Percentiles rank a stretch among this genome's conserved stretches.
Conservation (phyloP, 148 eudicot species). For the Vaccinium myrtillus region DNA sequence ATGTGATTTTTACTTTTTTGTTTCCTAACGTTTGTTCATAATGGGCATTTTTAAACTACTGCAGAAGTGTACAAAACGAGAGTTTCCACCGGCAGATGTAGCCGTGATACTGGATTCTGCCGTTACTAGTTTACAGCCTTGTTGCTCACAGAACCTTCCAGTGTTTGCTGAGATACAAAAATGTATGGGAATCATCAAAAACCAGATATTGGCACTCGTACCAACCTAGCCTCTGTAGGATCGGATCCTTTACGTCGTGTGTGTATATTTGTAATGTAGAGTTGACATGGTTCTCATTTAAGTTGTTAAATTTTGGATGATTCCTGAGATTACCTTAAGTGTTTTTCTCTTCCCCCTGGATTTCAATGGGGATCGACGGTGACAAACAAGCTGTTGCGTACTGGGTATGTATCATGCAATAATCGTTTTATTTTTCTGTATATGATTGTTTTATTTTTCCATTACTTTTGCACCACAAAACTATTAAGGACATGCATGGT, state of each 20-base stretch:
- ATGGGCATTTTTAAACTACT: constrained; percentile 8
- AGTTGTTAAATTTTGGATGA: constrained; percentile 16
- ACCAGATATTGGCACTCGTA: constrained; percentile 85
- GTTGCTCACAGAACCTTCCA: constrained; percentile 68
- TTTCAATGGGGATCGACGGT: not conserved
- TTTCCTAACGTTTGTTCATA: not conserved
- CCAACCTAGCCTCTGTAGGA: constrained; percentile 47
- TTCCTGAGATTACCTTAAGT: not conserved
- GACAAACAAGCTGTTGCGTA: not conserved
- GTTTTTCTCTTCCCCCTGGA: not conserved
- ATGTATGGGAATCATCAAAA: constrained; percentile 88
- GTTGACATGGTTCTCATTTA: not conserved
- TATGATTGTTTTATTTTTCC: not conserved
- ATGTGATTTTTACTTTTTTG: not conserved
- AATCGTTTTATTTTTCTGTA: not conserved
- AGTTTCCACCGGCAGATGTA: constrained; percentile 88
- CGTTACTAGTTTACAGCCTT: constrained; percentile 72
- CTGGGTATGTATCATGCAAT: constrained; percentile 1
- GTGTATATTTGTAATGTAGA: constrained; percentile 13
- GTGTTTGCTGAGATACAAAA: constrained; percentile 80
- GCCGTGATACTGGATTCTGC: constrained; percentile 86
- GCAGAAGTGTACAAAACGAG: constrained; percentile 97
- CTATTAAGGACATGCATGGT: too few species aligned
- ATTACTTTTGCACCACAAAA: not conserved
- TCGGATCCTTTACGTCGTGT: not conserved